Base-by-base conservation (phyloP, 75 land plant genomes). In the Pinus tabuliformis region DNA sequence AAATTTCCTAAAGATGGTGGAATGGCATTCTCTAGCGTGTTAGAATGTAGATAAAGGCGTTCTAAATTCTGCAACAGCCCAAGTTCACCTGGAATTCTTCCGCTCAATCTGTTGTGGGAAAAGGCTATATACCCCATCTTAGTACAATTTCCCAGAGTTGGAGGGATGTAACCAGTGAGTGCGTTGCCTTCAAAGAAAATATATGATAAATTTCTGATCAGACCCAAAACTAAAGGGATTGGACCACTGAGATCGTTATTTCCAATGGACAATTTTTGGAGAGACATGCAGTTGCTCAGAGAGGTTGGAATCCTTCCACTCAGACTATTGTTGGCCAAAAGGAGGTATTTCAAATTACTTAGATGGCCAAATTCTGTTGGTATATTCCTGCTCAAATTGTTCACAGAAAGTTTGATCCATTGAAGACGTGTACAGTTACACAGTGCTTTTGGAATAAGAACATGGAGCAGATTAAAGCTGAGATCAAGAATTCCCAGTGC, bases 281-380 rank as follows among this genome's bases (percentile, higher is more conserved):
- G 49, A 42, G 49, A 42, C 7, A 6, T 42, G 49, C 49, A 42
- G 6, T 42, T 42, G 5, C 56, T 68, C 3, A 90, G 56, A 1
- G 68, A 81, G 6, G 45, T 78, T 1, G 96, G 89, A 15, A 93
- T 85, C 36, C 84, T 77, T 17, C 90, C 92, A 14, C 56, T n/a
- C 54, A 95, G 56, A 57, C 81, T 73, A 73, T 84, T 70, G 0
- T 45, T 2, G 1, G 68, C 59, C 77, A 91, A 73, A 74, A 62
- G 83, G n/a, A 92, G 62, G 13, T 8, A 8, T 59, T 73, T 73
- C 57, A 95, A 77, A 39, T 78, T 81, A 56, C 8, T 61, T 59
- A 95, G 71, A 2, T 33, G 57, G 5, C 89, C 90, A 24, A 88
- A 80, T 39, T 76, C 71, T 20, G 62, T 36, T 3, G 91, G 91